Percentiles rank a stretch among this genome's conserved stretches.
These are phyloP conservation scores for Biscogniauxia sp. DNA, from an alignment of 2,329 filamentous ascomycete genomes.

Conservation along the genomic window DNA sequence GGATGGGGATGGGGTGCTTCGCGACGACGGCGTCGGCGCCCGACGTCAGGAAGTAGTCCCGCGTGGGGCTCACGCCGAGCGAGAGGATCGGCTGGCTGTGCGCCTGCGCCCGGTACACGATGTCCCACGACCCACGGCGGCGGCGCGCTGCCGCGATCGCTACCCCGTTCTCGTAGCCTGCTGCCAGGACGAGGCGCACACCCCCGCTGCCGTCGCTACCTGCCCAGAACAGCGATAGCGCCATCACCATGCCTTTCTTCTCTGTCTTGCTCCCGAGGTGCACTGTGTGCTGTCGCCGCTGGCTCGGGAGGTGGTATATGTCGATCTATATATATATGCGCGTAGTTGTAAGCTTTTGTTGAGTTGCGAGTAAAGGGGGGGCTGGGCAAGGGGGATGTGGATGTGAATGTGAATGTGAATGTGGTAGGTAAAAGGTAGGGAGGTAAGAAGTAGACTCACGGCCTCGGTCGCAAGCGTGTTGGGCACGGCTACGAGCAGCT, in stretches of 20 bases:
- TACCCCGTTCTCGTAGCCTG: constrained; percentile 84
- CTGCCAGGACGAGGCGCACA: constrained; percentile 59
- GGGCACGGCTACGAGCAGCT: constrained; percentile 74
- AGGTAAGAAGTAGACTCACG: constrained; percentile 35
- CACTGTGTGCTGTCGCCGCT: constrained; percentile 63
- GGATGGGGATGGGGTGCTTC: constrained; percentile 73
- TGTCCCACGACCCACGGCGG: constrained; percentile 42
- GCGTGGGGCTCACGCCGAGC: constrained; percentile 52
- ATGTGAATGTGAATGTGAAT: not conserved
- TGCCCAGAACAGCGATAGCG: constrained; percentile 61
- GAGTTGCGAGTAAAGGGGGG: too few relatives aligned
- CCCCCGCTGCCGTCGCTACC: too few relatives aligned
- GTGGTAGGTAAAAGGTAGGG: too few relatives aligned
- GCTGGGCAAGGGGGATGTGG: not conserved
- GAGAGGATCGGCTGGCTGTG: constrained; percentile 84
- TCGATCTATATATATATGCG: constrained; percentile 55
- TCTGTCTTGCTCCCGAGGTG: constrained; percentile 37
- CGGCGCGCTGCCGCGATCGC: constrained; percentile 66
- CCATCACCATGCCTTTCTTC: constrained; percentile 84
- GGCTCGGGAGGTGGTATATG: constrained; percentile 77
- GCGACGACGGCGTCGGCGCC: constrained; percentile 77
- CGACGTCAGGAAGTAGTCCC: constrained; percentile 70
- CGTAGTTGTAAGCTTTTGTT: too few relatives aligned
- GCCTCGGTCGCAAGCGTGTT: constrained; percentile 72
- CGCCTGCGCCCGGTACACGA: constrained; percentile 62